Base-by-base conservation (phyloP, 2,329 filamentous ascomycete genomes). In the Ophiostoma quercus region DNA sequence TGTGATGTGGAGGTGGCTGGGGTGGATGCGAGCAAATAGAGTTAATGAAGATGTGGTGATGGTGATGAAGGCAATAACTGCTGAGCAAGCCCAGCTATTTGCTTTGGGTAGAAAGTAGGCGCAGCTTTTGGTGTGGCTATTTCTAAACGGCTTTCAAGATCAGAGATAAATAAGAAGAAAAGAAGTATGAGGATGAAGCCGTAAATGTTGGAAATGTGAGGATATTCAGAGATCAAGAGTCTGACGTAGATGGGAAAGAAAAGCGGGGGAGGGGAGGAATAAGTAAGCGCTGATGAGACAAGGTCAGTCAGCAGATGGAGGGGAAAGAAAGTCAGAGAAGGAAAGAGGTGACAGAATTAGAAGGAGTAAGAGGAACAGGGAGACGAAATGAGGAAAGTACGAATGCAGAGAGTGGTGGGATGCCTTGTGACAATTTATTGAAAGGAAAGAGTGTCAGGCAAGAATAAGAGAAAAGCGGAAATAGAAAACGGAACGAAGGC, bases 241-340 rank as follows among this genome's bases (percentile, higher is more conserved):
- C 62, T 65, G 62, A 65, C 39, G 66, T 47, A 67, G 37, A 41
- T 51, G 66, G 54, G 43, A 34, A 54, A 22, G 47, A 54, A 67
- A 67, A 67, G 65, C 37, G 41, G 65, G 65, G 62, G 62, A 39
- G 62, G 32, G 62, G 62, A 39, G 19, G 34, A 22, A 65, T 65
- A 63, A 37, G 60, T 37, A 37, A 63, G 32, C 62, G 19, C 62
- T 39, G 32, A n/a, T 9, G 37, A 39, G 62, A 60, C 12, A 16
- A 62, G 9, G 57, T 14, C 12, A 62, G 57, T 29, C 22, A 32
- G 57, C 22, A 32, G 54, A 32, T 32, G 57, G 57, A 57, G 51
- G 51, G 51, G 47, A 9, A 11, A 57, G 43, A 57, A 22, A 57
- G n/a, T 57, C 51, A 57, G 51, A 25, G 51, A 57, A 57, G 51